These are phyloP conservation scores for Diaporthe helianthi DNA, from an alignment of 2,329 filamentous ascomycete genomes.

Conservation along the genomic window DNA sequence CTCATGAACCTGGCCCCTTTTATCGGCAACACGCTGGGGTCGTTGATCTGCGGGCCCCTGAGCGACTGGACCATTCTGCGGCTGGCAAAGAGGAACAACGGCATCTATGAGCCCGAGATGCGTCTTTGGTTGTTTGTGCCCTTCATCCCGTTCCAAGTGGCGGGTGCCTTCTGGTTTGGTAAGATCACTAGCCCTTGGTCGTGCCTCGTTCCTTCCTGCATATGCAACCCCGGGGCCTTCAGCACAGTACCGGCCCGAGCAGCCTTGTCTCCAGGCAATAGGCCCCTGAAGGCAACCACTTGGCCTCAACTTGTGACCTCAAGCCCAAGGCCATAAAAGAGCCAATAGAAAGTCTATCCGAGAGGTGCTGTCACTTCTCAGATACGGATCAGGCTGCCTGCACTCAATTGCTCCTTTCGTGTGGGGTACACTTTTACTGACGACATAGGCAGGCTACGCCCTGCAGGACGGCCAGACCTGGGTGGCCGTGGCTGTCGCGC, in stretches of 20 bases:
- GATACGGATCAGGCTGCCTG: background rate
- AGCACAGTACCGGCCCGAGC: background rate
- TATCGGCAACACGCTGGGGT: constrained; percentile 40
- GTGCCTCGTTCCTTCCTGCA: background rate
- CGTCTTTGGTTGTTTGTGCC: constrained; percentile 40
- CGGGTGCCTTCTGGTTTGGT: constrained; percentile 35
- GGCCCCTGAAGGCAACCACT: background rate
- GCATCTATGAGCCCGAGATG: constrained; percentile 49
- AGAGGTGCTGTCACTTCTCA: background rate
- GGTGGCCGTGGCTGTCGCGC: constrained; percentile 32
- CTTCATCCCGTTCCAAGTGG: constrained; percentile 38
- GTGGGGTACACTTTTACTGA: background rate
- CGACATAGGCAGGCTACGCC: constrained; percentile 19
- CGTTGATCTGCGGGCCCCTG: constrained; percentile 44
- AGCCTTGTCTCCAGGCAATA: background rate
- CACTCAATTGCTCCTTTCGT: background rate
- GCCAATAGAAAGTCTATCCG: background rate
- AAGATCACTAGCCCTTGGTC: background rate
- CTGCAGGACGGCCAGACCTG: constrained; percentile 33
- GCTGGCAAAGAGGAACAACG: constrained; percentile 44
- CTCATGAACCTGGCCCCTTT: constrained; percentile 35
- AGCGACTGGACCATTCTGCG: constrained; percentile 45
- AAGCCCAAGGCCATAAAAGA: background rate
- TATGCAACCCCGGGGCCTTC: too few relatives aligned
- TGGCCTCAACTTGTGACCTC: background rate